Evolutionary conservation across 495 filamentous ascomycete species (phyloP), one percentile per base, ranked within the genome.

Genomic region (Aspergillus haitiensis): DNA sequence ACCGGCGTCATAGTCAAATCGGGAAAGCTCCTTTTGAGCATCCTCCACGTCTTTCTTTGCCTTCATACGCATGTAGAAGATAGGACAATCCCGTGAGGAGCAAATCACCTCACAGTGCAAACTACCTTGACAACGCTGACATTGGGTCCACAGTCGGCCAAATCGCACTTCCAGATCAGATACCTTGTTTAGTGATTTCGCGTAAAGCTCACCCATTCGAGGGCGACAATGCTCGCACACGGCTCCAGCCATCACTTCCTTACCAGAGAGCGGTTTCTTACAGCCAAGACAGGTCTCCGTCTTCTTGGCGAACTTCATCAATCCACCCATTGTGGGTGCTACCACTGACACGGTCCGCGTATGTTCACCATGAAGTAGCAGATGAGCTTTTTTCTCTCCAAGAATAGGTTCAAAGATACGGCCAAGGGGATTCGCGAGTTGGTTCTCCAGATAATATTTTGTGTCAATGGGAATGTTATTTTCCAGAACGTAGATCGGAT

Each of bases 51-150:
- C 94, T 78, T 98, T 99, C 85, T 96, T 96, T 31, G 92, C 93
- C 79, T 99, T 99, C 94, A 99, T 99, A 5, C 94, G 88, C 94
- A 98, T 99, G 70, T 99, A 99, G 76, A 97, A 99, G 63, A 99
- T 99, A 5, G 94, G 94, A 69, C 94, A 99, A 75, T 99, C 94
- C 68, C 89, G 89, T 63, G 88, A 92, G 42, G 87, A 91, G 79
- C 94, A 99, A 63, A 99, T 98, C 21, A 99, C 94, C 75, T 99
- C 93, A 68, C 88, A 91, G 75, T 99, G 94, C 81, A 99, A 85
- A 71, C 91, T 96, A 12, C 93, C 94, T 76, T 99, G 94, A 71
- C 94, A 99, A 36, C 94, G 82, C 79, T 99, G 94, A 73, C 94
- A 99, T 75, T 99, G 94, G 21, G 94, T 99, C 94, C 94, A 99